Evolutionary conservation across 108 stramenopile species (phyloP), one percentile per base, ranked within the genome.

Genomic region (Cyclotella baltica): DNA sequence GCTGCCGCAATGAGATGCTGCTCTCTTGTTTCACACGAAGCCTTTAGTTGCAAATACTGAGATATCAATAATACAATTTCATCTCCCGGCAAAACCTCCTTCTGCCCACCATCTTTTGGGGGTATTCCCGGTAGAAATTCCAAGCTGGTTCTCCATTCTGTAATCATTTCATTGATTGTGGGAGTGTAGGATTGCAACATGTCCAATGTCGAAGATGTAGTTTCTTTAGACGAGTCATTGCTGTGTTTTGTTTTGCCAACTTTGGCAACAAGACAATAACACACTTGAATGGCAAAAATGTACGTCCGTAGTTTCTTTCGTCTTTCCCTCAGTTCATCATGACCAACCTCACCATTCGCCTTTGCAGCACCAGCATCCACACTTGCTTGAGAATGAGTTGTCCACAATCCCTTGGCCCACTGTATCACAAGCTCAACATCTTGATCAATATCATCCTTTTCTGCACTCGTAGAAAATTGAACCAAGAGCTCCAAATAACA

Each of bases 61-160:
- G 87, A 79, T 13, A 83, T 76, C 53, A 92, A 68, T 4, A 94
- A 68, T 16, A 89, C 65, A 19, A 92, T 83, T 51, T 94, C 93
- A 73, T 94, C 93, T 27, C 89, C 89, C n/a, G 90, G 88, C 63
- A 89, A 75, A 59, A 76, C 80, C 76, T 94, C 90, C 64, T 88
- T 92, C 67, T 90, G 90, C 5, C 82, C 82, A 15, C 82, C 82
- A 65, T 83, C 82, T 58, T 83, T 83, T 4, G 77, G 65, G 4
- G 76, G 50, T 29, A 76, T 53, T 40, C 74, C 75, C 22, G 70
- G 78, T 33, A 71, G 57, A 64, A 50, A 75, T 9, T 67, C 56
- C 59, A 74, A 62, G 46, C 77, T 83, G 8, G 72, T 62, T 59
- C 47, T 30, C 83, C 83, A 83, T 68, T 79, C 73, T 19, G 25